phyloP scores from a whole-genome alignment of 331 rosid species.

The Spiraea crenata region DNA sequence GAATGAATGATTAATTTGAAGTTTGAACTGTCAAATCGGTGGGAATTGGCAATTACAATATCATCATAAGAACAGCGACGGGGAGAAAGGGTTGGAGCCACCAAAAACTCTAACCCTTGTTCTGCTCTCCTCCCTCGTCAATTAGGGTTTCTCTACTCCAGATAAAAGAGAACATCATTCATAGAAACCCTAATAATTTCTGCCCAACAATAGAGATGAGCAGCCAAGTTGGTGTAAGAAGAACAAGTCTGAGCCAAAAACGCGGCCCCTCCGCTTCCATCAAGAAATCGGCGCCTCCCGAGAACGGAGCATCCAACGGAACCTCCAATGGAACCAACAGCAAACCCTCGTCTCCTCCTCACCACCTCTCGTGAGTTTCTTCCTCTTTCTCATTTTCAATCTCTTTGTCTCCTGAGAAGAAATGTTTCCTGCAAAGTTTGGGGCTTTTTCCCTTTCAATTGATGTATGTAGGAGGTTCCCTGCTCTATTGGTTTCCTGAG shows the following conservation, averaged over 20 bases:
- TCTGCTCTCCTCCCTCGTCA: not conserved
- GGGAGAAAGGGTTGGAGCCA: conserved; percentile 16
- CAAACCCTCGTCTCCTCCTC: conserved; percentile 66
- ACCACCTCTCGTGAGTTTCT: conserved; percentile 34
- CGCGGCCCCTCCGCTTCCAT: conserved; percentile 50
- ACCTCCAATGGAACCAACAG: conserved; percentile 34
- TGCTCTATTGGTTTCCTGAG: conserved; percentile 1
- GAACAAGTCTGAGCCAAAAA: conserved; percentile 43
- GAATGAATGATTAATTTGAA: not conserved
- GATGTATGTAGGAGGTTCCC: not conserved
- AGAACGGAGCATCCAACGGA: conserved; percentile 45
- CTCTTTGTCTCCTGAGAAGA: not conserved
- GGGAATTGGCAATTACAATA: not conserved
- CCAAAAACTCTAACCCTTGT: conserved; percentile 5
- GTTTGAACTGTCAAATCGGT: conserved; percentile 2
- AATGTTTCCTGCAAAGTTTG: not conserved
- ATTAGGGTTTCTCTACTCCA: conserved; percentile 7
- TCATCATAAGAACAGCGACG: not conserved
- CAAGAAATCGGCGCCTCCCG: conserved; percentile 38
- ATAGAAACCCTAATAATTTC: not conserved
- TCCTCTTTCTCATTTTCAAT: not conserved
- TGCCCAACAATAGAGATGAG: conserved; percentile 27
- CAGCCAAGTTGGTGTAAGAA: conserved; percentile 41
- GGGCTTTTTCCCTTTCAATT: not conserved
- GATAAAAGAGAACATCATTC: not conserved